Percentiles rank a stretch among this genome's conserved stretches.
Conservation (phyloP, 331 rosid genomes). For the Malus hybrid region DNA sequence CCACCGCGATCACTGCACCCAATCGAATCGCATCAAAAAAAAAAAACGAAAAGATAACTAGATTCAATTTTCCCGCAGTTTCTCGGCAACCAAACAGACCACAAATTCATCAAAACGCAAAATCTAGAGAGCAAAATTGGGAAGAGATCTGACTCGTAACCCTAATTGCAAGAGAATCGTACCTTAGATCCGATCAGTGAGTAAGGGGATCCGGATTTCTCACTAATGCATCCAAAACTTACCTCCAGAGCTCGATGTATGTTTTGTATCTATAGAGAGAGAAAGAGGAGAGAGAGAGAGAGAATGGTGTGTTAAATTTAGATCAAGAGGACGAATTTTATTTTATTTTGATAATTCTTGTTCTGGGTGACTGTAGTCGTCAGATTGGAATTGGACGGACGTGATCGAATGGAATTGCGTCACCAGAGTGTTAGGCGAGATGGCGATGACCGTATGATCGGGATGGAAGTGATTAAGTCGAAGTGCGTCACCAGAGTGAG, state of each 20-base stretch:
- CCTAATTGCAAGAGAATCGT: neutral
- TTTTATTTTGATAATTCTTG: neutral
- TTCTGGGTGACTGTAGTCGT: neutral
- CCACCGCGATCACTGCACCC: conserved; percentile 26
- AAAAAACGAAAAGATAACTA: neutral
- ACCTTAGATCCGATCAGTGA: conserved; percentile 70
- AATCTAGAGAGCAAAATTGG: neutral
- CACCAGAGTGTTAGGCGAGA: neutral
- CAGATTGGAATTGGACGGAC: neutral
- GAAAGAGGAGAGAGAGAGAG: neutral
- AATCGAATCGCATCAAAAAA: conserved; percentile 3
- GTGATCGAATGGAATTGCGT: neutral
- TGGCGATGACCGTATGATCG: neutral
- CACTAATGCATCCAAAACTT: conserved; percentile 22
- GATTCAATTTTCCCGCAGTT: conserved; percentile 6
- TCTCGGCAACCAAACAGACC: neutral
- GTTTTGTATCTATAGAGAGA: neutral
- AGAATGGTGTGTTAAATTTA: conserved; percentile 6
- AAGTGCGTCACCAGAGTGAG: neutral
- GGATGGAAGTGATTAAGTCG: conserved; percentile 2
- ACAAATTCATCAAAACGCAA: neutral
- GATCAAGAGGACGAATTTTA: neutral
- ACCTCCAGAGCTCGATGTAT: conserved; percentile 22
- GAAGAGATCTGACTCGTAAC: conserved; percentile 14
- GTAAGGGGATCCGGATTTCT: conserved; percentile 20